phyloP scores from a whole-genome alignment of 2,329 filamentous ascomycete species.

The Herpotrichia juniperi region DNA sequence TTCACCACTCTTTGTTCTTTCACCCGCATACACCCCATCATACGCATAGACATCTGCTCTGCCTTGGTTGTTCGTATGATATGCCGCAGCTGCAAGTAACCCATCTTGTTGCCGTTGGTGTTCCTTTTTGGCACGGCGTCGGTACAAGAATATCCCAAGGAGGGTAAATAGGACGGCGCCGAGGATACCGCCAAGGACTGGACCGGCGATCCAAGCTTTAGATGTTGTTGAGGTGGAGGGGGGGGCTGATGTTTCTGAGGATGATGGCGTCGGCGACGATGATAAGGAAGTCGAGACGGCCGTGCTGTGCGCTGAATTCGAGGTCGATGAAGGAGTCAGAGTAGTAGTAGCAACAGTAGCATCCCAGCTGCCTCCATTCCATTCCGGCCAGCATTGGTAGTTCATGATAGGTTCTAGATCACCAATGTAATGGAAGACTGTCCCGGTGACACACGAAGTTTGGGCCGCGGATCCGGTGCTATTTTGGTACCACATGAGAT shows the following conservation, averaged over 20 bases:
- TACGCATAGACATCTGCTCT: neutral
- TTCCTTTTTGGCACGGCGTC: neutral
- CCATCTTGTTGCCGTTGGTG: neutral
- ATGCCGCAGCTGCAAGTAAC: neutral
- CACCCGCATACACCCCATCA: neutral
- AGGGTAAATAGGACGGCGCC: conserved; percentile 1
- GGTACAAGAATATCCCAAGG: conserved; percentile 1
- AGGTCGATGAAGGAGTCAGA: neutral
- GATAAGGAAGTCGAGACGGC: neutral
- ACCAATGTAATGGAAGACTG: conserved; percentile 9
- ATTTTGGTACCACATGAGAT: neutral
- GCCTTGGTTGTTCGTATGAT: neutral
- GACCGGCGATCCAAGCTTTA: conserved; percentile 11
- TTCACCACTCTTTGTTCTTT: neutral
- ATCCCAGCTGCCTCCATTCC: conserved; percentile 10
- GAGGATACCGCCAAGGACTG: conserved; percentile 4
- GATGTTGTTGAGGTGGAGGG: neutral
- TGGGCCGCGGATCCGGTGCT: conserved; percentile 10
- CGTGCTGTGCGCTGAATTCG: neutral
- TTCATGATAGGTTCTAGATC: conserved; percentile 15
- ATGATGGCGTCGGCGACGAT: neutral
- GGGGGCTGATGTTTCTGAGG: neutral
- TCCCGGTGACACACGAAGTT: conserved; percentile 13
- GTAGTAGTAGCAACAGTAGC: neutral
- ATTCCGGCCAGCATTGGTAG: conserved; percentile 18